Conservation (phyloP, 139 green algal genomes). For the Micractinium conductrix region DNA sequence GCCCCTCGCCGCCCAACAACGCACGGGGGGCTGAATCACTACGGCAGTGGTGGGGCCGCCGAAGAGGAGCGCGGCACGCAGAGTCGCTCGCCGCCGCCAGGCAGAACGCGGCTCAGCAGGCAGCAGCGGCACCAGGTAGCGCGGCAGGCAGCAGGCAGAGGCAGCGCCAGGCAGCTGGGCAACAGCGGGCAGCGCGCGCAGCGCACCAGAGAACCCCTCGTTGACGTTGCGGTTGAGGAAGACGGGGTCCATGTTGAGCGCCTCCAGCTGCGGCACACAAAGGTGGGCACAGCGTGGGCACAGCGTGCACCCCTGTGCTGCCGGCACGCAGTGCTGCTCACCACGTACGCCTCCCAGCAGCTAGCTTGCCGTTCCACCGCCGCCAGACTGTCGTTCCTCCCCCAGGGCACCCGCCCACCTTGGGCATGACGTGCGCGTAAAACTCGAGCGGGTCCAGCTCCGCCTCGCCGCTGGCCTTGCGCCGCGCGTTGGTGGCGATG, state of each 20-base stretch:
- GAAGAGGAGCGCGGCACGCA: no score
- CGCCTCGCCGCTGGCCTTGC: constrained; percentile 74
- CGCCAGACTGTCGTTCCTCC: background rate
- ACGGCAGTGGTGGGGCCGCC: no score
- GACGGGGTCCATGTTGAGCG: constrained; percentile 95
- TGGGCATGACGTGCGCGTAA: constrained; percentile 94
- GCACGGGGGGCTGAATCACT: no score
- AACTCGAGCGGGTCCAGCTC: constrained; percentile 99
- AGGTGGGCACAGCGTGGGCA: background rate
- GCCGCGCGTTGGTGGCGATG: constrained; percentile 90
- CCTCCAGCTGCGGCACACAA: constrained; percentile 83
- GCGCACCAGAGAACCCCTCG: constrained; percentile 90
- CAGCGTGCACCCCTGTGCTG: no score
- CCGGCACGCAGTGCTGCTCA: no score
- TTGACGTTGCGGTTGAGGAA: constrained; percentile 99
- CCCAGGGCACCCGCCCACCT: constrained; percentile 54
- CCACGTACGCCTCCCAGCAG: no score
- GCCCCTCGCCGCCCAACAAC: no score
- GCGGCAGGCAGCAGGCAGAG: no score
- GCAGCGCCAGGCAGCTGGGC: background rate
- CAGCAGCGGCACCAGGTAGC: no score
- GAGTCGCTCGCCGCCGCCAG: no score
- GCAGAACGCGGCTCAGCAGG: no score
- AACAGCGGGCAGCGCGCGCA: background rate
- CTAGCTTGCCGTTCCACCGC: background rate